These are phyloP conservation scores for Trichoderma gamsii DNA, from an alignment of 495 filamentous ascomycete species.

Conservation along the genomic window DNA sequence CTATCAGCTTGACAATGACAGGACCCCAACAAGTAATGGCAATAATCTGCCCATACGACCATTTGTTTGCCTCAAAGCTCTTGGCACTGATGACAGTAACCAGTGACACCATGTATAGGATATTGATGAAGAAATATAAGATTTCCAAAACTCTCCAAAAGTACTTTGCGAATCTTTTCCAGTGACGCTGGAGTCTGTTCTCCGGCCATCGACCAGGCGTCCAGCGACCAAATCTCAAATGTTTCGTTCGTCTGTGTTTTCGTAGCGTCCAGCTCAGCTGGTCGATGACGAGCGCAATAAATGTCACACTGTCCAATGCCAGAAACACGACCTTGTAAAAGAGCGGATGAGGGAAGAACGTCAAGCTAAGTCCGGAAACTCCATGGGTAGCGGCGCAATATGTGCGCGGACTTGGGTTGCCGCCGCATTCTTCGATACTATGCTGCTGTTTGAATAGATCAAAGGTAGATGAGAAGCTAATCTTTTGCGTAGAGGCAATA, in stretches of 20 bases:
- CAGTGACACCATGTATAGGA: slow-evolving; percentile 12
- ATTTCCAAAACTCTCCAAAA: slow-evolving; percentile 11
- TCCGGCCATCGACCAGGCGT: slow-evolving; percentile 8
- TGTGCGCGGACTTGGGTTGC: slow-evolving; percentile 13
- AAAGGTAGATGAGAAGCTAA: slow-evolving; percentile 7
- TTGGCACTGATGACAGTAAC: slow-evolving; percentile 3
- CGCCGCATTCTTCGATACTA: slow-evolving; percentile 3
- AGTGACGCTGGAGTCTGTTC: not conserved
- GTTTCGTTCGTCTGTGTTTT: not conserved
- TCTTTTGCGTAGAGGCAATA: slow-evolving; percentile 10
- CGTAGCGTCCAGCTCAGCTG: slow-evolving; percentile 14
- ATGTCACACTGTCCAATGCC: not conserved
- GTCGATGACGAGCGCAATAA: slow-evolving; percentile 4
- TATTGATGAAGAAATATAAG: slow-evolving; percentile 8
- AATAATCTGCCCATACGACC: slow-evolving; percentile 16
- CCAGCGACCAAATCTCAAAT: slow-evolving; percentile 2
- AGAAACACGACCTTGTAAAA: slow-evolving; percentile 13
- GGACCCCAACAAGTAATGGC: slow-evolving; percentile 15
- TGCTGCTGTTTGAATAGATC: slow-evolving; percentile 10
- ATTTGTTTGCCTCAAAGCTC: slow-evolving; percentile 12
- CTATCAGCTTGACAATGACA: slow-evolving; percentile 14
- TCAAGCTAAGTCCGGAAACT: slow-evolving; percentile 5
- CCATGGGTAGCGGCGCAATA: slow-evolving; percentile 13
- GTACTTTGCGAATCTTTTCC: not conserved
- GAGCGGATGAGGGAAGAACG: slow-evolving; percentile 13